phyloP scores from a whole-genome alignment of 345 rosid species.

The Cardamine chenopodiifolia region DNA sequence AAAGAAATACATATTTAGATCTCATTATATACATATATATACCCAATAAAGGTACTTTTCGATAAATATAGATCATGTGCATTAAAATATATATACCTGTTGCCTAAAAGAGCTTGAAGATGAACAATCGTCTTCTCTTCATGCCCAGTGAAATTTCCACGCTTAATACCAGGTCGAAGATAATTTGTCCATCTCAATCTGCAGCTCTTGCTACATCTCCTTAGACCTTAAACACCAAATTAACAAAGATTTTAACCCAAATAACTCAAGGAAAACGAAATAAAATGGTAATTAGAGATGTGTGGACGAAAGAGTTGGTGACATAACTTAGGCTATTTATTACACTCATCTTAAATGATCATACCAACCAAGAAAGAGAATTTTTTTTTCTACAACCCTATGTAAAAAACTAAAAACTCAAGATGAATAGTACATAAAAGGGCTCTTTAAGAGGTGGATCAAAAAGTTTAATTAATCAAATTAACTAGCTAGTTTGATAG shows the following conservation, averaged over 20 bases:
- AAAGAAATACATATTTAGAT: conserved; percentile 24
- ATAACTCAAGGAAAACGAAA: not conserved
- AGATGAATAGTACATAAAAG: conserved; percentile 11
- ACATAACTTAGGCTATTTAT: conserved; percentile 39
- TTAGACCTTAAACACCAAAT: conserved; percentile 61
- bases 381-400: not conserved
- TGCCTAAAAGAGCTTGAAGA: conserved; percentile 97
- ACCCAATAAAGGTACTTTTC: not conserved
- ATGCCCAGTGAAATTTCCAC: conserved; percentile 88
- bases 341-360: conserved; percentile 49
- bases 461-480: not conserved
- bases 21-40: conserved; percentile 15
- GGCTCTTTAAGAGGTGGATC: not conserved
- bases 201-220: conserved; percentile 98
- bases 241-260: conserved; percentile 18
- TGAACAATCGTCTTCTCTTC: conserved; percentile 95
- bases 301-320: conserved; percentile 37
- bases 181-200: conserved; percentile 98
- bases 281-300: conserved; percentile 11
- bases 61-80: conserved; percentile 18
- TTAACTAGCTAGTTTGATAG: not conserved
- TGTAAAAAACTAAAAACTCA: not conserved
- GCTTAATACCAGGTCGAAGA: conserved; percentile 90
- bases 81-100: conserved; percentile 54
- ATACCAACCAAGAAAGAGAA: conserved; percentile 49